phyloP scores from a whole-genome alignment of 805 yeast species.

The Jamesozyma jinghongensis region DNA sequence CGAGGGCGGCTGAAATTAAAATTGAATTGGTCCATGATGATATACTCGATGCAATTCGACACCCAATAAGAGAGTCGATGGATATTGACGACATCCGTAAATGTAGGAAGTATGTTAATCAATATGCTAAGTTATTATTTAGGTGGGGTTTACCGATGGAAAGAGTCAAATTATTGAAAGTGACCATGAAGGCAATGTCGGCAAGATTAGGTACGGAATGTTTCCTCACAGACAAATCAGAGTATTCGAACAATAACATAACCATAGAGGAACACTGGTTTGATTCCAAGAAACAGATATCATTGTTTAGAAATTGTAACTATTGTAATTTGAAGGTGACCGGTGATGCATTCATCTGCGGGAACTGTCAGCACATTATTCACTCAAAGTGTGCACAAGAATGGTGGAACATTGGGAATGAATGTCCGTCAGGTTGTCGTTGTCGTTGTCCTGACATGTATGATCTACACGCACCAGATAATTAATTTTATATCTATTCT shows the following conservation, averaged over 20 bases:
- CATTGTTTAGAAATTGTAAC: slow-evolving; percentile 41
- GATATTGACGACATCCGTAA: slow-evolving; percentile 18
- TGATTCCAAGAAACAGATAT: slow-evolving; percentile 1
- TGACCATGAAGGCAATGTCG: slow-evolving; percentile 24
- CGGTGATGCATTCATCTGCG: slow-evolving; percentile 58
- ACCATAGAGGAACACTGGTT: slow-evolving; percentile 17
- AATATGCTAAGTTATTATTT: slow-evolving; percentile 69
- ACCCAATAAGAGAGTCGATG: slow-evolving; percentile 15
- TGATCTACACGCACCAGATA: slow-evolving; percentile 7
- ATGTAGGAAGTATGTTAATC: slow-evolving; percentile 42
- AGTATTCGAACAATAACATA: slow-evolving; percentile 2
- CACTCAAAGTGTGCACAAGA: slow-evolving; percentile 70
- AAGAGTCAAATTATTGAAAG: slow-evolving; percentile 66
- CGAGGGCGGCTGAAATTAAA: slow-evolving; percentile 16
- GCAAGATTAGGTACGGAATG: background rate
- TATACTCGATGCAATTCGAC: slow-evolving; percentile 15
- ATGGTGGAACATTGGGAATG: slow-evolving; percentile 60
- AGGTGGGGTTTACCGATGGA: slow-evolving; percentile 80
- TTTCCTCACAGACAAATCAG: background rate
- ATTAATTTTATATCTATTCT: background rate
- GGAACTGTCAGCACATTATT: slow-evolving; percentile 65
- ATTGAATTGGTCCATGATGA: slow-evolving; percentile 25
- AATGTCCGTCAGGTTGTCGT: slow-evolving; percentile 84
- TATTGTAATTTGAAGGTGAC: slow-evolving; percentile 55
- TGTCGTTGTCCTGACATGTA: slow-evolving; percentile 48